Base-by-base conservation (phyloP, 2,329 filamentous ascomycete genomes). In the Coniella lustricola region DNA sequence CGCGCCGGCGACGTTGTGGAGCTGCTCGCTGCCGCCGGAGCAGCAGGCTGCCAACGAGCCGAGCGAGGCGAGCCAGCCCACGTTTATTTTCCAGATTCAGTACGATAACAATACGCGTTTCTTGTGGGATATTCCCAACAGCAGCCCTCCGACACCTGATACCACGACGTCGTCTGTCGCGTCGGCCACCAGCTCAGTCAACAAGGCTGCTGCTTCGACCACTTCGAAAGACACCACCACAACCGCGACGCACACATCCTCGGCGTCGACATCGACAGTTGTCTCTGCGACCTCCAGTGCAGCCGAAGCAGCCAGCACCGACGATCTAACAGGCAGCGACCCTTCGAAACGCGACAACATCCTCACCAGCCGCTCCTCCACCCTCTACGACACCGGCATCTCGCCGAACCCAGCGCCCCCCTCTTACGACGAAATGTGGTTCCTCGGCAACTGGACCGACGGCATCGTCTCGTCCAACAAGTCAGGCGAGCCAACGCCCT, bases 381-480 rank as follows among this genome's bases (percentile, higher is more conserved):
- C 29, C 14, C 48, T 53, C 12, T 54, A 49, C 13, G 53, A 59
- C 32, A 48, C 55, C 1, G 56, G 57, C 3, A 74, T 80, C 54
- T 65, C 65, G 1, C 71, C 84, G 0, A 65, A 71, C 2, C 84
- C 84, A 0, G 58, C 69, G 1, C 72, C 82, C 3, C 83, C 84
- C 0, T 68, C 67, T n/a, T 70, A 79, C 21, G 70, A 79, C 34
- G 90, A 97, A 51, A 84, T 88, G 65, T 76, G 71, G 53, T 95
- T 96, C 59, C 66, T 96, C 7, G 90, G 90, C 4, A 87, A 90
- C 60, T 90, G 87, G 0, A 95, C 90, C 0, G 91, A 97, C 59
- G 75, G 77, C 0, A 81, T 87, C 53, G 71, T 76, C 12, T 74
- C 75, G 0, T 59, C 76, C 36, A 68, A 82, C 3, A 95, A 71